phyloP scores from a whole-genome alignment of 108 stramenopile genomes.

The Skeletonema marinoi region DNA sequence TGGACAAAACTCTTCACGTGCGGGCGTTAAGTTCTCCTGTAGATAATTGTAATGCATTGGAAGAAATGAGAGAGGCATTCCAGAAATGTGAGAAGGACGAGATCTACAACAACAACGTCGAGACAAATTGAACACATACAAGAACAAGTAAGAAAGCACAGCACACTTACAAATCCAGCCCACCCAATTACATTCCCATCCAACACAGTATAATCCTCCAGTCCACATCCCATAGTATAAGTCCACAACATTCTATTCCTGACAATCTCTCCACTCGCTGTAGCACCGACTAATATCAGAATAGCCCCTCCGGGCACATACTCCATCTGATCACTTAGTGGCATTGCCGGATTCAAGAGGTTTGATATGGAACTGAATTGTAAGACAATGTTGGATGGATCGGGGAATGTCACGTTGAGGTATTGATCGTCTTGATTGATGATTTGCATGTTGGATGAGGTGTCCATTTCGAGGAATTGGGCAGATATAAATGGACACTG shows the following conservation, averaged over 20 bases:
- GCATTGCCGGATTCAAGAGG: slow-evolving; percentile 28
- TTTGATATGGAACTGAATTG: slow-evolving; percentile 33
- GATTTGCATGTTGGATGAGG: slow-evolving; percentile 39
- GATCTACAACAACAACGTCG: not conserved
- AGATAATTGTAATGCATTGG: not conserved
- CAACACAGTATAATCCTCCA: slow-evolving; percentile 19
- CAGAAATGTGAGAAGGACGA: not conserved
- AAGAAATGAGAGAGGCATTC: not conserved
- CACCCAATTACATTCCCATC: slow-evolving; percentile 46
- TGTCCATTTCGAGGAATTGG: slow-evolving; percentile 49
- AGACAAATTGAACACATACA: not conserved
- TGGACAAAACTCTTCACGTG: slow-evolving; percentile 44
- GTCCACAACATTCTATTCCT: slow-evolving; percentile 47
- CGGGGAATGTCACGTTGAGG: slow-evolving; percentile 17
- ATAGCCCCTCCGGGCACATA: slow-evolving; percentile 38
- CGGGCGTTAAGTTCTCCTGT: slow-evolving; percentile 19
- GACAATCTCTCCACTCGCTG: slow-evolving; percentile 34
- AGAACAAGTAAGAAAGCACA: no score
- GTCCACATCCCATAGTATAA: slow-evolving; percentile 43
- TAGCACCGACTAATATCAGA: slow-evolving; percentile 27
- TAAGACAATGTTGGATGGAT: slow-evolving; percentile 7
- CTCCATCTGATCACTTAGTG: slow-evolving; percentile 41
- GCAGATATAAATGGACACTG: slow-evolving; percentile 12
- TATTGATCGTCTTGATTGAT: slow-evolving; percentile 52
- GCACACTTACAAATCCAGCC: slow-evolving; percentile 41